Evolutionary conservation across 1,284 basidiomycete species (phyloP).

Genomic region (Melampsora larici-populina): DNA sequence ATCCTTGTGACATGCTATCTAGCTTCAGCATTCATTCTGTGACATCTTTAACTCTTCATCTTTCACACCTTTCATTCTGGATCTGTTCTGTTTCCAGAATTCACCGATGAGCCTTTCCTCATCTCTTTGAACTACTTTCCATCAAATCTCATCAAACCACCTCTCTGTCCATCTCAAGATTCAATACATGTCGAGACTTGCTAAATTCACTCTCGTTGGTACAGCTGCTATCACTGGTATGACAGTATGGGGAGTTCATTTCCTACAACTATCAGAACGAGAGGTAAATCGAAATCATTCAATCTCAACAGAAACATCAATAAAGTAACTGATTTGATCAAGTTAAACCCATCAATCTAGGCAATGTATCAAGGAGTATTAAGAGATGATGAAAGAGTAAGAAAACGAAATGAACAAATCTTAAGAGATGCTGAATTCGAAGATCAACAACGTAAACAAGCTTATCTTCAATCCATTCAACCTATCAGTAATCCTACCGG

Average conservation of each 20-base stretch:
- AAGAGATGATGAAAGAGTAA: constrained; percentile 75
- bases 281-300: constrained; percentile 64
- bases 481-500: constrained; percentile 27
- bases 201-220: constrained; percentile 31
- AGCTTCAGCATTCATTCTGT: too few relatives aligned
- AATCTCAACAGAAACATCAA: constrained; percentile 43
- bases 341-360: constrained; percentile 56
- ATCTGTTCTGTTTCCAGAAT: too few relatives aligned
- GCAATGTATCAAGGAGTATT: constrained; percentile 86
- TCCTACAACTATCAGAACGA: constrained; percentile 77
- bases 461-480: constrained; percentile 28
- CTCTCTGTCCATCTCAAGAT: too few relatives aligned
- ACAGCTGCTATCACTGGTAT: constrained; percentile 37
- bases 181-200: constrained; percentile 24
- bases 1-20: too few relatives aligned
- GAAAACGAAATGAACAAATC: constrained; percentile 65
- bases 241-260: constrained; percentile 88
- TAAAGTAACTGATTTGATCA: constrained; percentile 27
- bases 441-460: constrained; percentile 40
- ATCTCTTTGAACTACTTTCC: too few relatives aligned
- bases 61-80: too few relatives aligned
- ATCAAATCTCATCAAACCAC: too few relatives aligned
- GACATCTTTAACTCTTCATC: too few relatives aligned
- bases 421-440: constrained; percentile 63
- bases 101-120: too few relatives aligned